Evolutionary conservation across 2,329 filamentous ascomycete species (phyloP).

Genomic region (Calonectria hongkongensis): DNA sequence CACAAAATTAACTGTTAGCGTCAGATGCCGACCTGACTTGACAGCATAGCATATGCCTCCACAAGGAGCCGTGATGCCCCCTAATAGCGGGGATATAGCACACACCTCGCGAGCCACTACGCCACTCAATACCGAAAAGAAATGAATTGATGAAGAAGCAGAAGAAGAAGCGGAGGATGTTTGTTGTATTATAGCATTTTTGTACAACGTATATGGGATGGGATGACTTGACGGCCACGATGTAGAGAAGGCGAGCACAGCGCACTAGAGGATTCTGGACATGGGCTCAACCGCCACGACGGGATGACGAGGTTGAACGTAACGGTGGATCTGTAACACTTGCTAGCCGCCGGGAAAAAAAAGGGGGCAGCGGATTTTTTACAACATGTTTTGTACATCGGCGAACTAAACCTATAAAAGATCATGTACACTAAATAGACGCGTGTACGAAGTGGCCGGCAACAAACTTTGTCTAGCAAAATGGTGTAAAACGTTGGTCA

Average conservation of each 20-base stretch:
- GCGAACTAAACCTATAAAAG: constrained; percentile 12
- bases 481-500: constrained; percentile 23
- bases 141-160: constrained; percentile 24
- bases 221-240: constrained; percentile 30
- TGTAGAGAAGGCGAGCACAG: constrained; percentile 27
- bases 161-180: constrained; percentile 35
- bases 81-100: constrained; percentile 39
- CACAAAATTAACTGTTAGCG: not conserved
- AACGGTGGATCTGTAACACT: constrained; percentile 42
- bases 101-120: constrained; percentile 31
- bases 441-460: not conserved
- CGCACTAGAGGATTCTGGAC: not conserved
- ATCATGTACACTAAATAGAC: constrained; percentile 26
- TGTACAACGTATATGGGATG: constrained; percentile 47
- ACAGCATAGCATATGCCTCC: constrained; percentile 16
- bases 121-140: constrained; percentile 16
- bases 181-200: constrained; percentile 52
- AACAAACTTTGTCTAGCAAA: constrained; percentile 6
- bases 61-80: constrained; percentile 12
- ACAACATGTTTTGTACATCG: constrained; percentile 4
- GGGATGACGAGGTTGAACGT: not conserved
- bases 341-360: not conserved
- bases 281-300: not conserved
- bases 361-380: not conserved
- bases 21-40: not conserved